phyloP scores from a whole-genome alignment of 1,284 basidiomycete genomes.

The Ganoderma lingzhi region DNA sequence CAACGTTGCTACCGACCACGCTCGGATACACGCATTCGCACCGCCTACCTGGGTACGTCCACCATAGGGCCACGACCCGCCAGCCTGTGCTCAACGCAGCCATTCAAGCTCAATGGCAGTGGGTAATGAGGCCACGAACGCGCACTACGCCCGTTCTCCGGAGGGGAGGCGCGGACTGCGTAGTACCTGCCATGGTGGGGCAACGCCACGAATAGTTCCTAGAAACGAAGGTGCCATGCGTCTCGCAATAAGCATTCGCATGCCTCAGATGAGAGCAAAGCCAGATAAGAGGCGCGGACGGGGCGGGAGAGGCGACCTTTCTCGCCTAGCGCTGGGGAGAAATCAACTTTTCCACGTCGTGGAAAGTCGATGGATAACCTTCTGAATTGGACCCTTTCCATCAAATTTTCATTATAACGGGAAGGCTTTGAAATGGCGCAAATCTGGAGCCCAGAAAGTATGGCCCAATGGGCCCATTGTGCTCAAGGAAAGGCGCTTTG shows the following conservation, averaged over 20 bases:
- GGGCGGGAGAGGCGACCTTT: too few relatives aligned
- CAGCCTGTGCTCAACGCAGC: not conserved
- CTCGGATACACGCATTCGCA: not conserved
- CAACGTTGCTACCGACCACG: not conserved
- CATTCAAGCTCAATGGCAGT: not conserved
- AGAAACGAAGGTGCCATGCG: not conserved
- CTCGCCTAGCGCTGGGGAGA: too few relatives aligned
- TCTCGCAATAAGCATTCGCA: not conserved
- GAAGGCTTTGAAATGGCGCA: too few relatives aligned
- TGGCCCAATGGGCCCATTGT: too few relatives aligned
- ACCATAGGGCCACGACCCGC: not conserved
- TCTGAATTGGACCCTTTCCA: too few relatives aligned
- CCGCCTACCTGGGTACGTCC: not conserved
- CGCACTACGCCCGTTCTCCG: not conserved
- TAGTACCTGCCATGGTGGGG: not conserved
- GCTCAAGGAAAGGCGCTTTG: too few relatives aligned
- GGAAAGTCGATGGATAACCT: too few relatives aligned
- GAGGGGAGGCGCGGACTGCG: not conserved
- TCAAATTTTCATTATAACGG: too few relatives aligned
- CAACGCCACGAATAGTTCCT: not conserved
- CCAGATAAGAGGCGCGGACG: not conserved
- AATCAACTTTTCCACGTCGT: too few relatives aligned
- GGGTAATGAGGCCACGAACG: not conserved
- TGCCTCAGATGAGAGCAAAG: not conserved
- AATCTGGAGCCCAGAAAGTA: too few relatives aligned